A percentile compares a stretch with the other conserved stretches of the same genome.
These are phyloP conservation scores for Cerioporus squamosus DNA, from an alignment of 1,284 basidiomycete genomes.

Conservation along the genomic window DNA sequence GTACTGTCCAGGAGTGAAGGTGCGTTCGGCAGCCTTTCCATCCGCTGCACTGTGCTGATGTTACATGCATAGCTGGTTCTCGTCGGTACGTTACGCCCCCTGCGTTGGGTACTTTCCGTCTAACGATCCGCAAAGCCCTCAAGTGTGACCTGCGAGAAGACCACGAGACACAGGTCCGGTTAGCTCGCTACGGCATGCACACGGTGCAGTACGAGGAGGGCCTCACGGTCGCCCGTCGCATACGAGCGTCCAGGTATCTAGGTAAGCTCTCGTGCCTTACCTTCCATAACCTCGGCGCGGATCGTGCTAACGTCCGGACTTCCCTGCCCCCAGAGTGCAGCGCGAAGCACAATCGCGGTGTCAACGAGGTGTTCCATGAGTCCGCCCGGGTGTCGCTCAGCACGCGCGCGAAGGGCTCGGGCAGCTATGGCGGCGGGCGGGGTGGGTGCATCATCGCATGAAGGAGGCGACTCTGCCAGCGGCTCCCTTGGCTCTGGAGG, in stretches of 20 bases:
- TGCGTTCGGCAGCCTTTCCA: constrained; percentile 31
- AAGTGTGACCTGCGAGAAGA: constrained; percentile 96
- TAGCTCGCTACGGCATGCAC: constrained; percentile 68
- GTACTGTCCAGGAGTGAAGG: constrained; percentile 93
- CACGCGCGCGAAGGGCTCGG: constrained; percentile 70
- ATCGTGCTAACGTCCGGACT: constrained; percentile 3
- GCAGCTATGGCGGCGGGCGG: constrained; percentile 40
- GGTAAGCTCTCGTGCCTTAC: constrained; percentile 49
- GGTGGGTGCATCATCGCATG: constrained; percentile 35
- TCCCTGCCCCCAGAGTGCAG: constrained; percentile 76
- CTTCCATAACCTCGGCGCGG: not conserved
- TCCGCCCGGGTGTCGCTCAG: constrained; percentile 84
- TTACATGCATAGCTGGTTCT: constrained; percentile 69
- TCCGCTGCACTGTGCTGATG: not conserved
- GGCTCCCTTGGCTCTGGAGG: too few relatives aligned
- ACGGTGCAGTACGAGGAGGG: constrained; percentile 92
- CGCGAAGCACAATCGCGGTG: constrained; percentile 94
- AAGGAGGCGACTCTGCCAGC: not conserved
- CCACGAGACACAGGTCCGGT: constrained; percentile 62
- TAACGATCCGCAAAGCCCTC: constrained; percentile 59
- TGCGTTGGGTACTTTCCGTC: not conserved
- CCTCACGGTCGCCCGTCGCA: constrained; percentile 83
- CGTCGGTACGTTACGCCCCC: constrained; percentile 55
- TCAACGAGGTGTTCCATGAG: constrained; percentile 90
- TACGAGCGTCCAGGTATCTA: constrained; percentile 90